Evolutionary conservation across 164 flowering plant species (phyloP), one percentile per base, ranked within the genome.

Genomic region (Warburgia ugandensis): DNA sequence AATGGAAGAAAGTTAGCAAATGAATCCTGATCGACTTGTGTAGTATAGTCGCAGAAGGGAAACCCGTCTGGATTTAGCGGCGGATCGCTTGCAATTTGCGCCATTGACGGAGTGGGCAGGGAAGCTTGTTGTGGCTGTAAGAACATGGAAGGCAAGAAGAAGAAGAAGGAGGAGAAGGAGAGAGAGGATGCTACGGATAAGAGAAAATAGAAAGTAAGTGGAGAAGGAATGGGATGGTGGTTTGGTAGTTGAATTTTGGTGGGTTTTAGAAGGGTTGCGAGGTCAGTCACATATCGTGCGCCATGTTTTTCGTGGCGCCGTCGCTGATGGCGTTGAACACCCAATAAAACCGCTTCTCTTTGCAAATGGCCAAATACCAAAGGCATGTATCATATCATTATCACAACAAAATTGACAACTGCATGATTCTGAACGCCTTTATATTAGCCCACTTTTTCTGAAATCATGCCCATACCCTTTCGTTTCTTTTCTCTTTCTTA

Each of bases 221-320:
- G 13, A 31, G 25, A 11, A 31, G 14, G 3, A 6, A 19, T 8
- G 45, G 26, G 30, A 20, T 28, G 6, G 16, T 5, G 36, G 13
- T 12, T 7, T 29, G 53, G 49, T 45, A 23, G 49, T 44, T 43
- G 40, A 30, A n/a, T 5, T 17, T 32, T 17, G 59, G 41, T 55
- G 50, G 31, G 59, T 45, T 40, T 54, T 54, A 54, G 39, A 54
- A 30, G 35, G 48, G 57, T 36, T 41, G 57, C 41, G 57, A 40
- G 57, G 48, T 54, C 48, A 42, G 48, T 47, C 46, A 54, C 48
- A 30, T 54, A 29, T 41, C 57, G 39, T 54, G 57, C 48, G 57
- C 57, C 57, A 54, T 54, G 38, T 29, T 41, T 42, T 54, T 54
- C 57, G 57, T 54, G 57, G 48, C 28, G 21, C 22, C 45, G 25